These are phyloP conservation scores for Phytophthora pluvialis DNA, from an alignment of 352 stramenopile genomes.

Conservation along the genomic window DNA sequence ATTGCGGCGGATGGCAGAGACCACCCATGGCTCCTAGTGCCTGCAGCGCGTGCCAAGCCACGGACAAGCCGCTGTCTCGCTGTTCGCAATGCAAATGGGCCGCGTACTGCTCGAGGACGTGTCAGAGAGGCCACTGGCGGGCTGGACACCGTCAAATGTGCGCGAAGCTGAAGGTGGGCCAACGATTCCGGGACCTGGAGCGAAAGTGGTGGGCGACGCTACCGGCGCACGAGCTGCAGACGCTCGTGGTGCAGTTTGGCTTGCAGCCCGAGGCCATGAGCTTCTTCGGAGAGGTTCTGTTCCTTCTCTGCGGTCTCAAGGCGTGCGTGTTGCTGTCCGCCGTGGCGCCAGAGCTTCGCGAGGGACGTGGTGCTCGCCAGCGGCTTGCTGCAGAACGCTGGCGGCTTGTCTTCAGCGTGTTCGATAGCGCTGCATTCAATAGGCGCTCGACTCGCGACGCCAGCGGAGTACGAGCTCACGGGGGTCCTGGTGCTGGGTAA, in stretches of 20 bases:
- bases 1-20: neutral
- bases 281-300: constrained; percentile 82
- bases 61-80: constrained; percentile 31
- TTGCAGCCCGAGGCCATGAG: constrained; percentile 57
- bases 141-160: constrained; percentile 46
- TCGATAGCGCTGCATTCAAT: constrained; percentile 32
- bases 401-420: neutral
- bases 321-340: constrained; percentile 62
- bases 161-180: constrained; percentile 27
- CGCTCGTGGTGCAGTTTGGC: constrained; percentile 30
- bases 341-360: constrained; percentile 54
- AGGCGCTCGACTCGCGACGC: constrained; percentile 44
- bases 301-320: constrained; percentile 68
- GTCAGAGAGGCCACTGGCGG: constrained; percentile 61
- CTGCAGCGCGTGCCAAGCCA: constrained; percentile 27
- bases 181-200: constrained; percentile 42
- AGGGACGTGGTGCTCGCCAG: constrained; percentile 47
- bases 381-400: constrained; percentile 33
- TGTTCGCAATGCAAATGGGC: constrained; percentile 64
- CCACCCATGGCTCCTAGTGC: constrained; percentile 9
- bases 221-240: constrained; percentile 32
- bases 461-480: constrained; percentile 53
- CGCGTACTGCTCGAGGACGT: constrained; percentile 68
- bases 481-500: constrained; percentile 58
- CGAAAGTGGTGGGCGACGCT: constrained; percentile 38